Conservation (phyloP, 306 rosid species). For the Casuarina cunninghamiana region DNA sequence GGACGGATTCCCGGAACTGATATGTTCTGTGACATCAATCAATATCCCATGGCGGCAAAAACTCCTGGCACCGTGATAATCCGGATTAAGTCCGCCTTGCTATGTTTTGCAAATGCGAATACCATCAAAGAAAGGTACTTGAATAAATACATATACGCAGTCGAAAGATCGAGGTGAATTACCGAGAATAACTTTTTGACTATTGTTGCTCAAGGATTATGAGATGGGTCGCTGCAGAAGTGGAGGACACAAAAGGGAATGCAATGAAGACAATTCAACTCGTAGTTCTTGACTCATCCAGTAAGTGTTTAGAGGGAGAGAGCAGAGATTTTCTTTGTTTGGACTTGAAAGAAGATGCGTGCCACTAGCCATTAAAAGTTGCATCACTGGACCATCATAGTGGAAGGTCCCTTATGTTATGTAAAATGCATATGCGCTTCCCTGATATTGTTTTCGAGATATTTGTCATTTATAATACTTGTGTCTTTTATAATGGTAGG, state of each 20-base stretch:
- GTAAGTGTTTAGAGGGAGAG: slow-evolving; percentile 41
- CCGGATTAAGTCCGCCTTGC: slow-evolving; percentile 65
- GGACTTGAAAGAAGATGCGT: neutral
- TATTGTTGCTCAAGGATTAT: slow-evolving; percentile 43
- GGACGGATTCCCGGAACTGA: slow-evolving; percentile 81
- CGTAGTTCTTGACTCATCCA: slow-evolving; percentile 66
- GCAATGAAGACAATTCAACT: slow-evolving; percentile 35
- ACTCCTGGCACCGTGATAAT: slow-evolving; percentile 60
- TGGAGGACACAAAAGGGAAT: slow-evolving; percentile 37
- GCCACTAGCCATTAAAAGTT: neutral
- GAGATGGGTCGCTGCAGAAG: slow-evolving; percentile 52
- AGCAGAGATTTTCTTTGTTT: neutral
- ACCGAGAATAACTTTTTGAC: neutral
- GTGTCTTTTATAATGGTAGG: slow-evolving; percentile 31
- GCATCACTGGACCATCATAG: neutral
- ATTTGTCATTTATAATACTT: neutral
- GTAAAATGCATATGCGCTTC: neutral
- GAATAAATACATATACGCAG: neutral
- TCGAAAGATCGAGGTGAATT: neutral
- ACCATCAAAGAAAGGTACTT: slow-evolving; percentile 65
- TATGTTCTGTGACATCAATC: slow-evolving; percentile 56
- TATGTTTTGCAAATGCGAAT: slow-evolving; percentile 89
- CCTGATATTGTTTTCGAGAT: neutral
- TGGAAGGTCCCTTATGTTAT: neutral
- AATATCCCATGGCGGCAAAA: slow-evolving; percentile 78